Base-by-base conservation (phyloP, 768 basidiomycete species). In the Hydnum rufescens region DNA sequence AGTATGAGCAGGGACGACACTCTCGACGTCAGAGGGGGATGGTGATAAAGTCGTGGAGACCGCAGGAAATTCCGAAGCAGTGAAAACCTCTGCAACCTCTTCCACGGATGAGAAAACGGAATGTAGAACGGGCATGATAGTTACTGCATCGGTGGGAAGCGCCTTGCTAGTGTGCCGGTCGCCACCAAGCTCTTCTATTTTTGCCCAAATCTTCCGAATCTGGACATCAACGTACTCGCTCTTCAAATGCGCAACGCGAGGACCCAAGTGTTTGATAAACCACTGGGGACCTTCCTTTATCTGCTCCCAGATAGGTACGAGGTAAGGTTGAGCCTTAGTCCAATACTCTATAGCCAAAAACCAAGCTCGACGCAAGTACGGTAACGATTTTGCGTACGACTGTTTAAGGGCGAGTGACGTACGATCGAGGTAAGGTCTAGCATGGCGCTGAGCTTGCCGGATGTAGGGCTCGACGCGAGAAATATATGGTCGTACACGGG, bases 161-260 rank as follows among this genome's bases (percentile, higher is more conserved):
- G 49, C 19, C 25, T 22, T 50, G 49, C 30, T 50, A 19, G 19
- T 32, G 19, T 29, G 48, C 47, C 4, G n/a, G n/a, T 34, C 25
- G 49, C 49, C 31, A n/a, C 55, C 53, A 28, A 49, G 32, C 42
- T 56, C 55, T 23, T 56, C 55, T 3, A 56, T 52, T 30, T 55
- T 54, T 30, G 55, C 53, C 26, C 43, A 32, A 18, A 56, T 56
- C 47, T 56, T 56, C 31, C 54, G 46, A 19, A 56, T 47, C 32
- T 54, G 55, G 16, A 53, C 43, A 29, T 56, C 55, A 3, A 56
- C 53, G 34, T 54, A 56, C n/a, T 53, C 54, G 3, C 46, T 13
- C 16, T 47, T 16, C 13, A 47, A 13, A 16, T 26, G 13, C 13
- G 8, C 8, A 13, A 47, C 44, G 8, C 13, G 13, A 47, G 8